Evolutionary conservation across 768 basidiomycete genomes (phyloP), one percentile per base, ranked within the genome.

Genomic region (Mycena pura): DNA sequence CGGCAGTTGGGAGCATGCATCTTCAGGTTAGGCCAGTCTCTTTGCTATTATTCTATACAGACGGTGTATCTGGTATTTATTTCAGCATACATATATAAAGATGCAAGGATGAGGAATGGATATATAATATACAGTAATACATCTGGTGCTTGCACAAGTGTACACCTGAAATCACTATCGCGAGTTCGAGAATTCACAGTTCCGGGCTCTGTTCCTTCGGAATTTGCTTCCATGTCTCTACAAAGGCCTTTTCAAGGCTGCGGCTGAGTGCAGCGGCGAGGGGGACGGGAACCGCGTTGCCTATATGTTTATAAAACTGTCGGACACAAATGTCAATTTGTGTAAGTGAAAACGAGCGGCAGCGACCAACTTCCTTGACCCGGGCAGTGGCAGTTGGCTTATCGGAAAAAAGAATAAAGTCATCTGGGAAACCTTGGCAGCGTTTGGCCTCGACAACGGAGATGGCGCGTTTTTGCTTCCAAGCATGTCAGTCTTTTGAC

Each of bases 391-490:
- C 70, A 4, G 67, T 57, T 6, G 72, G 68, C 36, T 83, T 79
- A 3, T 70, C 75, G 0, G 88, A 89, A 47, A 79, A 64, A 58
- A 93, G 90, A n/a, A 79, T 62, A 62, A 90, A 91, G 34, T 76
- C 40, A 61, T 93, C 92, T 0, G 90, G 89, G 65, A 93, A 93
- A 0, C 92, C 92, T 74, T 93, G 92, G 0, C 87, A 84, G 22
- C 92, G 82, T 17, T 91, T 90, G 41, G 81, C 84, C 68, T 92
- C 91, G 29, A 84, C 78, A 14, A 91, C 82, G 4, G 80, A 87
- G 38, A 91, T 68, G 24, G 90, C 82, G 7, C 92, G 84, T 64
- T 85, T 86, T 88, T 92, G 89, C 87, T 92, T 43, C 19, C 9
- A 9, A 28, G 24, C 9, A 9, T 43, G 11, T 44, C 7, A 38